A percentile compares a stretch with the other conserved stretches of the same genome.
phyloP scores from a whole-genome alignment of 257 asterid species.

The Nicotiana obtusifolia region DNA sequence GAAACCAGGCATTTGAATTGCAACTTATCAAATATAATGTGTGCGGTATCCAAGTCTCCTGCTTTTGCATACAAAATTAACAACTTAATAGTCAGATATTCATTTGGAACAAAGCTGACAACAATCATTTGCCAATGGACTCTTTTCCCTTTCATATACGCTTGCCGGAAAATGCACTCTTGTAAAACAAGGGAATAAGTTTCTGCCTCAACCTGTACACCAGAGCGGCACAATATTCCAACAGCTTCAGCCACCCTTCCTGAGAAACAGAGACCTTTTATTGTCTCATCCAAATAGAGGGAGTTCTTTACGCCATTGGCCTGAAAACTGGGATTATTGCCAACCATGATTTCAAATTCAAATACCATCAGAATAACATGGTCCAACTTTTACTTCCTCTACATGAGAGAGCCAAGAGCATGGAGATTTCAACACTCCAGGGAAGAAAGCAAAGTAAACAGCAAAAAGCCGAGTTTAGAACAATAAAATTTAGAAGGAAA shows the following conservation, averaged over 20 bases:
- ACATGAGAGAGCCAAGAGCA: slow-evolving; percentile 1
- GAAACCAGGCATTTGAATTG: slow-evolving; percentile 45
- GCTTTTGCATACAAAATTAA: slow-evolving; percentile 75
- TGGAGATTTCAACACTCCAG: neutral
- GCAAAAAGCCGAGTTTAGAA: neutral
- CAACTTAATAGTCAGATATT: slow-evolving; percentile 71
- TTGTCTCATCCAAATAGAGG: slow-evolving; percentile 51
- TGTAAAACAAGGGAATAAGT: slow-evolving; percentile 83
- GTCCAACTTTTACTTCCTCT: slow-evolving; percentile 20
- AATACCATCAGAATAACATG: slow-evolving; percentile 15
- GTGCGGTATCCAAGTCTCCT: slow-evolving; percentile 61
- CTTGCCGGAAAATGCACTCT: slow-evolving; percentile 80
- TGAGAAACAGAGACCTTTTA: slow-evolving; percentile 75
- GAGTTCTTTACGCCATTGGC: slow-evolving; percentile 35
- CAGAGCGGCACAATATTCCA: slow-evolving; percentile 64
- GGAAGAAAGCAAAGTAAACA: slow-evolving; percentile 4
- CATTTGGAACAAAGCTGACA: slow-evolving; percentile 60
- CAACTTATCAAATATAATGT: slow-evolving; percentile 50
- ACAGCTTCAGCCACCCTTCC: slow-evolving; percentile 86
- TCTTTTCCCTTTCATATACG: slow-evolving; percentile 60
- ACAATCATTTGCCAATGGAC: slow-evolving; percentile 84
- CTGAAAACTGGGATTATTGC: slow-evolving; percentile 80
- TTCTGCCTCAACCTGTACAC: slow-evolving; percentile 45
- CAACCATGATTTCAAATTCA: slow-evolving; percentile 27
- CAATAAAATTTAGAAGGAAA: neutral